phyloP scores from a whole-genome alignment of 306 rosid genomes.

The Malus sylvestris region DNA sequence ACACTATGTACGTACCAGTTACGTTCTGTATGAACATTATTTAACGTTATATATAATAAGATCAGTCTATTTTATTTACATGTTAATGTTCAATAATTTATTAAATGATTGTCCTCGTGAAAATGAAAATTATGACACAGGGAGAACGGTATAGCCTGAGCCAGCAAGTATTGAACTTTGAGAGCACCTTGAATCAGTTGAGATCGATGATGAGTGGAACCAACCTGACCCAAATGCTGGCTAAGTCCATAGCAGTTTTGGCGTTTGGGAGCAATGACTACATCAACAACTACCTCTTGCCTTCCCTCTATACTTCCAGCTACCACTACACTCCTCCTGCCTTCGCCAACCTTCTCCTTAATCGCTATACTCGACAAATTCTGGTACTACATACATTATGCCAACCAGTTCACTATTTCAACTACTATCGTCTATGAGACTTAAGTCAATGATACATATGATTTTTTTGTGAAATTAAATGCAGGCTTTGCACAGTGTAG shows the following conservation, averaged over 20 bases:
- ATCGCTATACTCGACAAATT: constrained; percentile 39
- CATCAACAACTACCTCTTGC: constrained; percentile 67
- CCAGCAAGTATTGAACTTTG: constrained; percentile 50
- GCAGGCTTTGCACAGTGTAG: constrained; percentile 44
- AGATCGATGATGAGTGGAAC: constrained; percentile 33
- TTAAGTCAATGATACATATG: neutral
- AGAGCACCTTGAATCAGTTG: constrained; percentile 29
- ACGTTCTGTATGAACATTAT: no score
- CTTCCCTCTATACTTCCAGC: constrained; percentile 37
- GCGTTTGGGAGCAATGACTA: constrained; percentile 71
- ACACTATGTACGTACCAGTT: constrained; percentile 37
- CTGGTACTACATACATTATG: constrained; percentile 12
- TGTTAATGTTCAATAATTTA: no score
- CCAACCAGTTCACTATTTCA: neutral
- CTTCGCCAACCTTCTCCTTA: constrained; percentile 60
- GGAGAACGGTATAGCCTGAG: constrained; percentile 43
- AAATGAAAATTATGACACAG: constrained; percentile 16
- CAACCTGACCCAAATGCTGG: constrained; percentile 25
- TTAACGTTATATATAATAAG: no score
- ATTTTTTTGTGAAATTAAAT: neutral
- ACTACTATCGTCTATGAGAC: neutral
- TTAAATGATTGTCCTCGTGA: neutral
- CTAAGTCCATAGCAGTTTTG: constrained; percentile 37
- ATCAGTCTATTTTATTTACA: no score
- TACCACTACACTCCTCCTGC: constrained; percentile 32